Evolutionary conservation across 148 eudicot genomes (phyloP), one percentile per base, ranked within the genome.

Genomic region (Rhododendron williamsianum): DNA sequence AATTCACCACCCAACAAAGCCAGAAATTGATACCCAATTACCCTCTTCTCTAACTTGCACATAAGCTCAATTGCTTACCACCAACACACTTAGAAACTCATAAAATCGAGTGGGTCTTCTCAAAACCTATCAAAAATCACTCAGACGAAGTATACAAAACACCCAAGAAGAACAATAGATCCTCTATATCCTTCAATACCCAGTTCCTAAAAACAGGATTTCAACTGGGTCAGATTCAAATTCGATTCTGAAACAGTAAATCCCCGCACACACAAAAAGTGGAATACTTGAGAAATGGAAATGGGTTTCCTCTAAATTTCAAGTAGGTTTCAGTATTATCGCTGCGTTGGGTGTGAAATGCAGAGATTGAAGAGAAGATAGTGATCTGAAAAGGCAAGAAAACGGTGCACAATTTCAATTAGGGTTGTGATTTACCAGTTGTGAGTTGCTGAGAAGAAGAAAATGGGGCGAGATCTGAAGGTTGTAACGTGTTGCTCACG

Each of bases 1-100:
- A 49, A 69, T 69, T 83, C 85, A 83, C 78, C 45, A 18, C 63
- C 77, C 60, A 83, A 48, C 60, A 65, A 83, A 71, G 60, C 69
- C 69, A 56, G 27, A 33, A 80, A 25, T 80, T 67, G 54, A 80
- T 79, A 49, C 38, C 36, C 81, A 15, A 79, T 9, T 1, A 27
- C 9, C 58, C 60, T 79, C 84, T 48, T 38, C 74, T 63, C 69
- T 82, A 23, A 60, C 38, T 60, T 82, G 35, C 49, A 82, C 74
- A 23, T 60, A 27, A 82, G 27, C 63, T 41, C 21, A 63, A 41
- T 43, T 38, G 16, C 23, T 45, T 84, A 49, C 46, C 51, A 36
- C 43, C 38, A 84, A 76, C 72, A 76, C 51, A 52, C 71, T 74
- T 69, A 54, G 54, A 15, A 80, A 80, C 78, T 76, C 71, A 76